Conservation (phyloP, 1,139 yeast genomes). For the Blastobotrys apis region DNA sequence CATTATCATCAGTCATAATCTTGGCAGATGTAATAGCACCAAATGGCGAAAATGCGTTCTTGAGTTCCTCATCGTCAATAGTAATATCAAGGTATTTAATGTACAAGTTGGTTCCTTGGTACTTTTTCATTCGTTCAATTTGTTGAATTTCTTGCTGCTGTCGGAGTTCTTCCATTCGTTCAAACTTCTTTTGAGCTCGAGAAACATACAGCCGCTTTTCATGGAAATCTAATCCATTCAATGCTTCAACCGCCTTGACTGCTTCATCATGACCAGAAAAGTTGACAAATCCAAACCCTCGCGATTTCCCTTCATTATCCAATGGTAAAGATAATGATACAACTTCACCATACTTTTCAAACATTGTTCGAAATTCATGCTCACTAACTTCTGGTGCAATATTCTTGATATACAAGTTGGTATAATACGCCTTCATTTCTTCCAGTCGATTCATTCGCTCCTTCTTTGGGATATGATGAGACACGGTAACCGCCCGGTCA, state of each 20-base stretch:
- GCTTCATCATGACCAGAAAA: slow-evolving; percentile 77
- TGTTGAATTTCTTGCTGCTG: slow-evolving; percentile 76
- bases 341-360: slow-evolving; percentile 62
- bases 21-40: slow-evolving; percentile 88
- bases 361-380: slow-evolving; percentile 56
- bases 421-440: slow-evolving; percentile 77
- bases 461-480: slow-evolving; percentile 78
- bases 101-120: slow-evolving; percentile 88
- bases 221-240: slow-evolving; percentile 69
- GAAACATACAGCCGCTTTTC: slow-evolving; percentile 79
- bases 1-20: slow-evolving; percentile 83
- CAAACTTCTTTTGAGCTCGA: slow-evolving; percentile 91
- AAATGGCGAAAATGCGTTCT: slow-evolving; percentile 76
- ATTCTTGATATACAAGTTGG: slow-evolving; percentile 84
- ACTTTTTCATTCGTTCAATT: slow-evolving; percentile 71
- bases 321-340: slow-evolving; percentile 60
- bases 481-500: slow-evolving; percentile 83
- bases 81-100: slow-evolving; percentile 82
- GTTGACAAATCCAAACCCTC: slow-evolving; percentile 90
- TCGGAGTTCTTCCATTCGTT: slow-evolving; percentile 82
- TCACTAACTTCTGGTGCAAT: slow-evolving; percentile 61
- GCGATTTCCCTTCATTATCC: slow-evolving; percentile 71
- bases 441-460: slow-evolving; percentile 83
- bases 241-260: slow-evolving; percentile 70
- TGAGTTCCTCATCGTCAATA: slow-evolving; percentile 74